A percentile compares a stretch with the other conserved stretches of the same genome.
phyloP scores from a whole-genome alignment of 345 rosid species.

The Abelmoschus esculentus region DNA sequence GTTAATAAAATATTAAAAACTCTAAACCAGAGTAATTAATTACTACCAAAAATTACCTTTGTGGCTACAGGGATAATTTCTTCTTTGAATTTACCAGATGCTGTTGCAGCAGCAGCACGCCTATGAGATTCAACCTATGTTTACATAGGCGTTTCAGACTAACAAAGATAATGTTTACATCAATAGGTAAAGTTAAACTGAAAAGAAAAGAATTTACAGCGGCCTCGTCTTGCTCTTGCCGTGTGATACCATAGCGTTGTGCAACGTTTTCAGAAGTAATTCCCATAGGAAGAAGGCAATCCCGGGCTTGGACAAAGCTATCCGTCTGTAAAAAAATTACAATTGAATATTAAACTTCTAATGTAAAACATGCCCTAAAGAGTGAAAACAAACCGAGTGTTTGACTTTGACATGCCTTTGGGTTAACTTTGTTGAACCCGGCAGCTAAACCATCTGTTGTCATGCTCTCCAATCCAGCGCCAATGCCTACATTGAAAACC shows the following conservation, averaged over 20 bases:
- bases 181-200: not conserved
- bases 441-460: constrained; percentile 27
- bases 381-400: not conserved
- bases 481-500: constrained; percentile 53
- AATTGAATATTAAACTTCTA: constrained; percentile 1
- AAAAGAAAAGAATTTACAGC: constrained; percentile 14
- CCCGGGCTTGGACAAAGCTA: constrained; percentile 60
- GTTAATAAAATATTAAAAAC: constrained; percentile 9
- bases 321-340: constrained; percentile 35
- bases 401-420: constrained; percentile 36
- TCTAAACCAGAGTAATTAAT: not conserved
- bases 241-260: constrained; percentile 59
- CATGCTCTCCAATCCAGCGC: constrained; percentile 87
- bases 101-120: constrained; percentile 78
- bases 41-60: constrained; percentile 37
- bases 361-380: not conserved
- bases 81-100: constrained; percentile 81
- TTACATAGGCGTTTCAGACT: constrained; percentile 11
- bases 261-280: constrained; percentile 96
- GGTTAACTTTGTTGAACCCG: constrained; percentile 33
- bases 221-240: constrained; percentile 69
- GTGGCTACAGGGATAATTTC: constrained; percentile 80
- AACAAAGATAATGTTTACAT: constrained; percentile 1
- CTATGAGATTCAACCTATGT: constrained; percentile 81
- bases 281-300: constrained; percentile 97